These are phyloP conservation scores for Fusarium equiseti DNA, from an alignment of 2,329 filamentous ascomycete species.

Conservation along the genomic window DNA sequence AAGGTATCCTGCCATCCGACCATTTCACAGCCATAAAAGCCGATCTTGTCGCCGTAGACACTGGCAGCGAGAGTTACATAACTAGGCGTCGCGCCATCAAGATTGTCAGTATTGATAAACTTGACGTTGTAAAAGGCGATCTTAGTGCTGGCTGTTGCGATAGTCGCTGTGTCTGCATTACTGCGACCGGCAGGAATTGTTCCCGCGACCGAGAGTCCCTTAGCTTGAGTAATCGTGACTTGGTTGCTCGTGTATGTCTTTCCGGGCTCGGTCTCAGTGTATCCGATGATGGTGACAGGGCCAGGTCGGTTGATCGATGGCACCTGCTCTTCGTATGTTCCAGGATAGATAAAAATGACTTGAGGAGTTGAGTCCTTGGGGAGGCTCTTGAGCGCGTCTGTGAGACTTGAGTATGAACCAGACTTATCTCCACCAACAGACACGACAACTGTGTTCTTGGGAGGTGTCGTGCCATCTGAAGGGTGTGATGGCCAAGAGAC, in stretches of 20 bases:
- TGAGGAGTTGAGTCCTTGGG: slow-evolving; percentile 53
- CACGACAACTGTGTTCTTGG: slow-evolving; percentile 57
- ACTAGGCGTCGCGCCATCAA: slow-evolving; percentile 24
- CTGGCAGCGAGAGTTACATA: slow-evolving; percentile 43
- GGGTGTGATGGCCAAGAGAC: slow-evolving; percentile 46
- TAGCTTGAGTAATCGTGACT: slow-evolving; percentile 60
- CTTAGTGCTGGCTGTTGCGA: slow-evolving; percentile 56
- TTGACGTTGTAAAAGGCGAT: slow-evolving; percentile 50
- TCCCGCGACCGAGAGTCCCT: slow-evolving; percentile 35
- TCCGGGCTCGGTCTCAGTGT: slow-evolving; percentile 56
- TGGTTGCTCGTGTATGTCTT: slow-evolving; percentile 65
- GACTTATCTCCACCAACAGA: slow-evolving; percentile 47
- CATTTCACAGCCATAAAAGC: slow-evolving; percentile 54
- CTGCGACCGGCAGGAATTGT: slow-evolving; percentile 45
- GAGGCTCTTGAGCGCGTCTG: slow-evolving; percentile 47
- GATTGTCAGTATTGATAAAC: slow-evolving; percentile 57
- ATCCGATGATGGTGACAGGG: slow-evolving; percentile 58
- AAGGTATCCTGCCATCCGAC: slow-evolving; percentile 39
- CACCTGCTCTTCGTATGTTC: slow-evolving; percentile 59
- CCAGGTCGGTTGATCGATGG: slow-evolving; percentile 53
- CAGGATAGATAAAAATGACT: slow-evolving; percentile 58
- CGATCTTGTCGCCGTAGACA: slow-evolving; percentile 53
- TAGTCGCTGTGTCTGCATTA: slow-evolving; percentile 42
- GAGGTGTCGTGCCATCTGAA: slow-evolving; percentile 56
- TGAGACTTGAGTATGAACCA: slow-evolving; percentile 49